Evolutionary conservation across 179 eudicot genomes (phyloP).

Genomic region (Spergularia azorica): DNA sequence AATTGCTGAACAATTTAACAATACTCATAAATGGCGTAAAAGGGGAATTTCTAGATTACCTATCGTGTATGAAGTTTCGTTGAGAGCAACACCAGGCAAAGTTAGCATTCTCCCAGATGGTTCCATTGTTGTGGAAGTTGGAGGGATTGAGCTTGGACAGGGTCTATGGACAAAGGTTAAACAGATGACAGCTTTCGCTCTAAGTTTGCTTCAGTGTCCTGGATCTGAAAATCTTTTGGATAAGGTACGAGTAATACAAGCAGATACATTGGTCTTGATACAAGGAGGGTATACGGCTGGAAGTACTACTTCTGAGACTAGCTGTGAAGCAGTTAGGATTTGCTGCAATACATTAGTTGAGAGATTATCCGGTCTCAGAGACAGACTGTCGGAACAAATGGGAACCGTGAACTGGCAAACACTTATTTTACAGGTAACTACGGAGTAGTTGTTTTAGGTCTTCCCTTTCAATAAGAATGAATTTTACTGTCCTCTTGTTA

Average conservation of each 20-base stretch:
- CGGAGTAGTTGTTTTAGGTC: background rate
- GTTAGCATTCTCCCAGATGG: conserved; percentile 81
- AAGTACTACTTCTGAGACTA: conserved; percentile 86
- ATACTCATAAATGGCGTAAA: conserved; percentile 56
- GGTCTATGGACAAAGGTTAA: conserved; percentile 95
- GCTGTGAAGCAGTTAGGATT: conserved; percentile 82
- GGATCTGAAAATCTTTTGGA: conserved; percentile 59
- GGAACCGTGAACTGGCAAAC: conserved; percentile 58
- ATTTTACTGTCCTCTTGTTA: too few relatives aligned
- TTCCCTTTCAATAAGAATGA: background rate
- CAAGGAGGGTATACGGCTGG: conserved; percentile 92
- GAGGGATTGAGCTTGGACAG: conserved; percentile 92
- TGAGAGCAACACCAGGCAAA: conserved; percentile 74
- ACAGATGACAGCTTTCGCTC: conserved; percentile 76
- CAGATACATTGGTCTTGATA: conserved; percentile 72
- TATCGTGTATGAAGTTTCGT: conserved; percentile 42
- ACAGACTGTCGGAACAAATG: conserved; percentile 45
- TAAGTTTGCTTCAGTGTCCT: conserved; percentile 52
- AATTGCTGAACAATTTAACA: conserved; percentile 44
- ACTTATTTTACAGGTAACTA: conserved; percentile 54
- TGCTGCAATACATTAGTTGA: conserved; percentile 71
- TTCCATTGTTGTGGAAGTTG: conserved; percentile 82
- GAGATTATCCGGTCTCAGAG: conserved; percentile 53
- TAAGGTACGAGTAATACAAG: conserved; percentile 69
- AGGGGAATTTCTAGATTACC: conserved; percentile 79